These are phyloP conservation scores for Cenchrus purpureus DNA, from an alignment of 176 grass and related monocot genomes.

Conservation along the genomic window DNA sequence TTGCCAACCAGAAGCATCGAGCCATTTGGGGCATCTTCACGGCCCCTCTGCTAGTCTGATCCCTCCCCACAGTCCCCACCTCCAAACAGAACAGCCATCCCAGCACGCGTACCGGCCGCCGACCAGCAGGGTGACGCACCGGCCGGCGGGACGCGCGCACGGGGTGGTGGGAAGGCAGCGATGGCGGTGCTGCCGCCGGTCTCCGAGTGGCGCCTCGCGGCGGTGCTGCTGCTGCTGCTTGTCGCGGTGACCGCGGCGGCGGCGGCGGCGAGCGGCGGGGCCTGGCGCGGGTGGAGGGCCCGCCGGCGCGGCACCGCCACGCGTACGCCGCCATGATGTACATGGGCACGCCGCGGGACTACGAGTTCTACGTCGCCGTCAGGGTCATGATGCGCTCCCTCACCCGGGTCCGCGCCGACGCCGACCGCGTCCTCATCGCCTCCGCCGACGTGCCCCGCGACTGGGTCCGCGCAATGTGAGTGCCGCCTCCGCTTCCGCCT, in stretches of 20 bases:
- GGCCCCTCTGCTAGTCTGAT: background rate
- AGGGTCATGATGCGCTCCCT: constrained; percentile 97
- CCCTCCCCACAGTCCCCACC: background rate
- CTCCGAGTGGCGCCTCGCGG: background rate
- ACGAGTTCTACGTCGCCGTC: constrained; percentile 97
- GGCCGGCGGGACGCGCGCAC: background rate
- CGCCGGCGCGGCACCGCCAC: constrained; percentile 48
- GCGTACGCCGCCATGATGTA: constrained; percentile 99
- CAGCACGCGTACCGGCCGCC: background rate
- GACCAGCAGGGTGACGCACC: background rate
- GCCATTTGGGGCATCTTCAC: constrained; percentile 1
- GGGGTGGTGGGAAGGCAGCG: background rate
- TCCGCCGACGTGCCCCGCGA: constrained; percentile 75
- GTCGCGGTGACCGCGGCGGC: background rate
- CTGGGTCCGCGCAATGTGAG: constrained; percentile 89
- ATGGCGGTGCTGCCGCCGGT: constrained; percentile 38
- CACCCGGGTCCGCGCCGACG: constrained; percentile 58
- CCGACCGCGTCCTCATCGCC: constrained; percentile 95
- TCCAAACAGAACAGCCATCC: background rate
- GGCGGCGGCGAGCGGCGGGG: constrained; percentile 8
- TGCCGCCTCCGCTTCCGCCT: rapidly evolving
- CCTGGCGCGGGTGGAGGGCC: constrained; percentile 23
- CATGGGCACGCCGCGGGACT: constrained; percentile 98
- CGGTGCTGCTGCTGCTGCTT: background rate
- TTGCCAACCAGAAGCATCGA: constrained; percentile 26